phyloP scores from a whole-genome alignment of 2,329 filamentous ascomycete species.

The Calonectria multiphialidica region DNA sequence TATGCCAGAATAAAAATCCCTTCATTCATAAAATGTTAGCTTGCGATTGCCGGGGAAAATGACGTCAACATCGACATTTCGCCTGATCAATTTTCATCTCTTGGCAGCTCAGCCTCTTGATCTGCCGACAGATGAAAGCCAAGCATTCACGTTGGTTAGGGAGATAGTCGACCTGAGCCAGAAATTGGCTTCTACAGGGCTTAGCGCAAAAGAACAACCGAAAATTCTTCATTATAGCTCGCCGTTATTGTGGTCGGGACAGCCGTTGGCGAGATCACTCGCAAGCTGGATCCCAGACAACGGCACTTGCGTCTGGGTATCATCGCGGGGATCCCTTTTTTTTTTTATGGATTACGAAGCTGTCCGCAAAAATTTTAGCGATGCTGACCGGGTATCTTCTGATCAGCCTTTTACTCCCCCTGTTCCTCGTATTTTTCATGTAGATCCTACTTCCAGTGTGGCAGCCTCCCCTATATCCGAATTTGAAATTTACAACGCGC shows the following conservation, averaged over 20 bases:
- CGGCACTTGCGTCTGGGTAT: neutral
- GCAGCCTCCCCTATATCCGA: neutral
- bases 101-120: neutral
- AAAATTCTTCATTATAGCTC: neutral
- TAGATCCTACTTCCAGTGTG: neutral
- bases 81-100: neutral
- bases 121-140: neutral
- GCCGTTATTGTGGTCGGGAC: neutral
- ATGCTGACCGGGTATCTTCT: neutral
- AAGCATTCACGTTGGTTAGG: neutral
- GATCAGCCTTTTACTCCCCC: neutral
- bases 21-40: neutral
- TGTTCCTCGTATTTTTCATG: conserved; percentile 7
- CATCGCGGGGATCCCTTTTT: neutral
- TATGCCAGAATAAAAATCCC: neutral
- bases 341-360: neutral
- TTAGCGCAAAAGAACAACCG: neutral
- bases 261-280: neutral
- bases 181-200: neutral
- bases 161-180: neutral
- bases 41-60: neutral
- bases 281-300: neutral
- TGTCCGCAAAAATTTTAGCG: neutral
- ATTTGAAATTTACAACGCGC: neutral
- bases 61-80: neutral